Conservation (phyloP, 2,329 filamentous ascomycete species). For the Monascus ruber region DNA sequence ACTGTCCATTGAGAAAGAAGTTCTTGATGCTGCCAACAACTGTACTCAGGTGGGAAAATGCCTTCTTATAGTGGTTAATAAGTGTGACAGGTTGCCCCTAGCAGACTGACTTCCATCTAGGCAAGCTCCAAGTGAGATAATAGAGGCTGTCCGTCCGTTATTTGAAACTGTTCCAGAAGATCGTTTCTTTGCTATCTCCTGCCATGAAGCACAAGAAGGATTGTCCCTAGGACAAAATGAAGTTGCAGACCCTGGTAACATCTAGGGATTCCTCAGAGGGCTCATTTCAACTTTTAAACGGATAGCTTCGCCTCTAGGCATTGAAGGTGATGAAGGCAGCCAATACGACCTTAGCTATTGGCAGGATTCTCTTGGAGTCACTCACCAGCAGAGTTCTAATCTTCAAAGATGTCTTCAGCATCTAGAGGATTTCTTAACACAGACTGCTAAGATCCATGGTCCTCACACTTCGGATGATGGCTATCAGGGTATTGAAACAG, state of each 20-base stretch:
- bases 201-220: conserved; percentile 44
- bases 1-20: conserved; percentile 43
- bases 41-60: conserved; percentile 40
- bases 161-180: conserved; percentile 34
- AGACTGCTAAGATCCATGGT: conserved; percentile 30
- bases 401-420: conserved; percentile 60
- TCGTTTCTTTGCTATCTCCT: conserved; percentile 58
- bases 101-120: conserved; percentile 4
- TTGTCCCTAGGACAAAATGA: conserved; percentile 1
- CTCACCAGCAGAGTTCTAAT: conserved; percentile 75
- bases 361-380: conserved; percentile 80
- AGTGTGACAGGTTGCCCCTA: conserved; percentile 40
- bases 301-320: conserved; percentile 28
- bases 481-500: conserved; percentile 10
- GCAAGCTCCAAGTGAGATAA: conserved; percentile 9
- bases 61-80: conserved; percentile 51
- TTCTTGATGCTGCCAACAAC: conserved; percentile 41
- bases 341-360: conserved; percentile 53
- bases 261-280: conserved; percentile 56
- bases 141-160: conserved; percentile 29
- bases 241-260: conserved; percentile 47
- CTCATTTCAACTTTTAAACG: conserved; percentile 56
- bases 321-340: conserved; percentile 21
- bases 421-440: conserved; percentile 60
- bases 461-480: conserved; percentile 8